Evolutionary conservation across 768 basidiomycete genomes (phyloP), one percentile per base, ranked within the genome.

Genomic region (Hygrocybe coccinea): DNA sequence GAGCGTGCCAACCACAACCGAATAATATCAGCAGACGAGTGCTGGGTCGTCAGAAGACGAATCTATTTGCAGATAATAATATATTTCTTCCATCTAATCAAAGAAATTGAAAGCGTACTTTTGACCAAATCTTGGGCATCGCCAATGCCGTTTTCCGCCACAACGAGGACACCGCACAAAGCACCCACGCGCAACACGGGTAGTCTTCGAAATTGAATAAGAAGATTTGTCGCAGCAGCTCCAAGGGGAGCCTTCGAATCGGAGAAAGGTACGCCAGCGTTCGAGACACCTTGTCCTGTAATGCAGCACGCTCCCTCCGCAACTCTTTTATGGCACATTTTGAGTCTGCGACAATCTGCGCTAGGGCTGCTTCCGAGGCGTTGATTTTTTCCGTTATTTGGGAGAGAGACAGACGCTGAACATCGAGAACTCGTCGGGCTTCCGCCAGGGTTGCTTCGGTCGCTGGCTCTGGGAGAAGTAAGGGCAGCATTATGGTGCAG

Each of bases 1-100:
- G 89, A 86, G 24, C 89, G 83, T 66, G 90, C 88, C 0, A 91
- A 76, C 89, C 89, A 91, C 10, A 91, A 76, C 7, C 89, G 84
- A 48, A 91, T 80, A 5, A 85, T 89, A 64, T 91, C 89, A 24
- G 89, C 81, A 25, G 87, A 87, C 8, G 85, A 75, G 38, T 80
- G 75, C 57, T 83, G 85, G 25, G 80, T 84, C 19, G 88, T 88
- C 43, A 84, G 73, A 39, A 91, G 79, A 17, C 87, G 86, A 61
- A 91, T 87, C 87, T 87, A 66, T 41, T 62, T 50, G 29, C 19
- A 17, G 36, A 47, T 36, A 37, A 3, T n/a, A n/a, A 21, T 22
- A 19, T 39, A 6, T 25, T 22, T 24, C 22, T 34, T 34, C 4
- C n/a, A 19, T 19, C 9, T 37, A 11, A n/a, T 33, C 6, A 38